Percentiles rank a stretch among this genome's conserved stretches.
Conservation (phyloP, 2,329 filamentous ascomycete genomes). For the Penicillium aurantiogriseum region DNA sequence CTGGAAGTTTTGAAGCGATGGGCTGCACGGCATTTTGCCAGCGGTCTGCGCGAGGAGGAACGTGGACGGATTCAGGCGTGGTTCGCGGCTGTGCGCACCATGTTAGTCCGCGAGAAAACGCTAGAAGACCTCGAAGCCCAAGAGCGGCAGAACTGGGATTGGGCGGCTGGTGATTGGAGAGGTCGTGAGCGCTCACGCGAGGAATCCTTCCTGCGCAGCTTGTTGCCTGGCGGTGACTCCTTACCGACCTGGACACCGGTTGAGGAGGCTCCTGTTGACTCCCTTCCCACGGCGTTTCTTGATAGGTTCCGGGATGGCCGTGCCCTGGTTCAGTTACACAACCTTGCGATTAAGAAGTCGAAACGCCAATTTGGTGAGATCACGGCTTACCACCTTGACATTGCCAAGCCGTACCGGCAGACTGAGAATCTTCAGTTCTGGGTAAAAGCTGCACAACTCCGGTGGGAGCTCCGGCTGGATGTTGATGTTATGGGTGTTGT, state of each 20-base stretch:
- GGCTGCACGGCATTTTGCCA: constrained; percentile 80
- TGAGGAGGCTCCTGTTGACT: constrained; percentile 36
- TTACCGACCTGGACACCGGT: constrained; percentile 68
- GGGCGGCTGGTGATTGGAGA: constrained; percentile 77
- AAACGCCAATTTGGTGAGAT: constrained; percentile 86
- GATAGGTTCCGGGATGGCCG: constrained; percentile 73
- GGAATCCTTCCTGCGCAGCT: constrained; percentile 74
- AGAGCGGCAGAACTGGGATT: constrained; percentile 73
- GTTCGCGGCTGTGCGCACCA: constrained; percentile 73
- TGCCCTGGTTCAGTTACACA: constrained; percentile 82
- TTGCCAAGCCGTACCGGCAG: constrained; percentile 87
- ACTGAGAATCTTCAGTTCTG: constrained; percentile 94
- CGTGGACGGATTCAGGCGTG: constrained; percentile 71
- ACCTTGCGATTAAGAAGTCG: constrained; percentile 80
- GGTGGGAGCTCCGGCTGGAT: constrained; percentile 82
- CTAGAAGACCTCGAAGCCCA: constrained; percentile 71
- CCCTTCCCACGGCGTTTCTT: constrained; percentile 65
- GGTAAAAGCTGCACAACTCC: constrained; percentile 91
- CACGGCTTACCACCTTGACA: constrained; percentile 85
- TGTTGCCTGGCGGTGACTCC: constrained; percentile 57
- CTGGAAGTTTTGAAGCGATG: constrained; percentile 91
- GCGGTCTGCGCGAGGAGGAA: constrained; percentile 78
- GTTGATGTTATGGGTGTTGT: constrained; percentile 86
- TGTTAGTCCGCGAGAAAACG: constrained; percentile 73
- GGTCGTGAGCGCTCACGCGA: constrained; percentile 75